A percentile compares a stretch with the other conserved stretches of the same genome.
Evolutionary conservation across 306 rosid species (phyloP).

Genomic region (Abrus precatorius): DNA sequence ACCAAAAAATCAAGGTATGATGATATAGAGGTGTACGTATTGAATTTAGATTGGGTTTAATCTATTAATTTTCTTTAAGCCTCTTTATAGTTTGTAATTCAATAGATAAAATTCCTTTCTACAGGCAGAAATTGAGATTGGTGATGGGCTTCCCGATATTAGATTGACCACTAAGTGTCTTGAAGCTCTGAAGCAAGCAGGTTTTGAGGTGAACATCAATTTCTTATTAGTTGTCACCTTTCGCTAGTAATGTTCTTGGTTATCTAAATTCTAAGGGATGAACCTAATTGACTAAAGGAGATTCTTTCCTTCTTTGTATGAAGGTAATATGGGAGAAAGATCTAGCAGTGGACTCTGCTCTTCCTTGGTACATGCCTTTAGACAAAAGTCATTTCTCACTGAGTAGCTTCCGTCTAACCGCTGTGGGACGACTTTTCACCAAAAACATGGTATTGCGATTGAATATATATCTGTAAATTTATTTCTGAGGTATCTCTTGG

Average conservation of each 20-base stretch:
- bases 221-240: slow-evolving; percentile 30
- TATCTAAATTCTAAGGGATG: slow-evolving; percentile 20
- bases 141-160: slow-evolving; percentile 97
- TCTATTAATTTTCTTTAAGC: slow-evolving; percentile 18
- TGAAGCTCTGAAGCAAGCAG: slow-evolving; percentile 92
- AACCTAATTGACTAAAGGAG: slow-evolving; percentile 15
- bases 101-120: slow-evolving; percentile 26
- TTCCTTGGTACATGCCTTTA: slow-evolving; percentile 96
- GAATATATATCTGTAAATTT: not conserved
- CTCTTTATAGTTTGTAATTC: slow-evolving; percentile 16
- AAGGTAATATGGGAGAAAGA: slow-evolving; percentile 93
- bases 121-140: slow-evolving; percentile 95
- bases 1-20: slow-evolving; percentile 85
- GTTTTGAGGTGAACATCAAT: slow-evolving; percentile 82
- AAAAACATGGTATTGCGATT: slow-evolving; percentile 77
- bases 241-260: not conserved
- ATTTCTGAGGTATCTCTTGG: slow-evolving; percentile 31
- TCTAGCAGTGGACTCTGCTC: slow-evolving; percentile 71
- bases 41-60: not conserved
- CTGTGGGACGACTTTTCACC: slow-evolving; percentile 81
- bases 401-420: slow-evolving; percentile 91
- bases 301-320: slow-evolving; percentile 11
- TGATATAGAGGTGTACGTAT: slow-evolving; percentile 15
- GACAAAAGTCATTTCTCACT: slow-evolving; percentile 87
- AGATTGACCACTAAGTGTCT: slow-evolving; percentile 85